A percentile compares a stretch with the other conserved stretches of the same genome.
These are phyloP conservation scores for Mortierella sp. DNA, from an alignment of 371 early-diverging fungal genomes.

Conservation along the genomic window DNA sequence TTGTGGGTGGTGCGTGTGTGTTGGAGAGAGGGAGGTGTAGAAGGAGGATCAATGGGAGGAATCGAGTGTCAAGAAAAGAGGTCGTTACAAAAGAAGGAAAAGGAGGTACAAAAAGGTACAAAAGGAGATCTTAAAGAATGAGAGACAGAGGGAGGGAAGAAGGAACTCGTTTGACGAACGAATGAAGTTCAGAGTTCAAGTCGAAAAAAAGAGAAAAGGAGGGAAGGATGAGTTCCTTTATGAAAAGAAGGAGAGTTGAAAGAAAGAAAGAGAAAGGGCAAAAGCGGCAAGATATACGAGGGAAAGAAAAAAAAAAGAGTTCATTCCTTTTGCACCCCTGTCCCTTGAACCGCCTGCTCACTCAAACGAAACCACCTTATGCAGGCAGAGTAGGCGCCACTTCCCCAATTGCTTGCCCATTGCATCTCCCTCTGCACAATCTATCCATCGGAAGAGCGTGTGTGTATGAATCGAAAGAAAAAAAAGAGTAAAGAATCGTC, in stretches of 20 bases:
- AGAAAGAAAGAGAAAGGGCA: background rate
- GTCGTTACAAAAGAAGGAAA: background rate
- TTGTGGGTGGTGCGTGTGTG: background rate
- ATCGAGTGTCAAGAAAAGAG: background rate
- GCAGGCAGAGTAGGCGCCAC: no score
- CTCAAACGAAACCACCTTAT: no score
- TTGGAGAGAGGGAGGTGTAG: background rate
- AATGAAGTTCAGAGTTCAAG: no score
- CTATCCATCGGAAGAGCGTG: background rate
- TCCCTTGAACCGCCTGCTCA: background rate
- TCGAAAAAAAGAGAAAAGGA: background rate
- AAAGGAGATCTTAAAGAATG: no score
- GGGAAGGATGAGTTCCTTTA: background rate
- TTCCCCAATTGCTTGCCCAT: no score
- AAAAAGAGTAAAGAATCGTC: background rate
- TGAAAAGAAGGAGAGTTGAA: background rate
- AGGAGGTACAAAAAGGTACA: background rate
- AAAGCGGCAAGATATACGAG: no score
- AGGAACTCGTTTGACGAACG: background rate
- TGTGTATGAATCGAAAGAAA: background rate
- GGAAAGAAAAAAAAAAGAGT: background rate
- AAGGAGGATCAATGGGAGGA: background rate
- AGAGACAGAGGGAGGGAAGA: background rate
- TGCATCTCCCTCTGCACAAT: background rate
- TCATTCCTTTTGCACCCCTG: no score